Base-by-base conservation (phyloP, 2,329 filamentous ascomycete species). In the Teratosphaeria gauchensis region DNA sequence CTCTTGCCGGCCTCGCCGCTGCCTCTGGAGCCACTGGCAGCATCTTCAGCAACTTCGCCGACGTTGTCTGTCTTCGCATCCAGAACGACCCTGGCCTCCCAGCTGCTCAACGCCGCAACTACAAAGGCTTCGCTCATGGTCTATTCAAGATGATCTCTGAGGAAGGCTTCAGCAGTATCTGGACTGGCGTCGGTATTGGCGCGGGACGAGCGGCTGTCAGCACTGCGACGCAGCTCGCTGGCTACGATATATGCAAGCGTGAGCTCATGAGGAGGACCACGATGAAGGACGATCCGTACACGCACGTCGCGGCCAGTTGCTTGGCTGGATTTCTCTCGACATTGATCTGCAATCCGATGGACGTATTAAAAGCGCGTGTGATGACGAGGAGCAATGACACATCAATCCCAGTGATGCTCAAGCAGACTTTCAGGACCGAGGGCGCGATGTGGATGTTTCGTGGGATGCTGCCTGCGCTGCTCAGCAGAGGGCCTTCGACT, bases 231-330 rank as follows among this genome's bases (percentile, higher is more conserved):
- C 64, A 65, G 53, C 56, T 65, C 28, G 64, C 64, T 33, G 64
- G 64, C 16, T 65, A 65, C 57, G 64, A 65, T 56, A 58, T 65
- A 21, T 57, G 63, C 62, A 65, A 65, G 53, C 62, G 62, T 12
- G 64, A 65, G 31, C 52, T 65, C 33, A 59, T 65, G 62, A 58
- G 59, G 30, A 42, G 62, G 21, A 65, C 64, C 42, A 55, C 63
- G 1, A 55, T 64, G 57, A 58, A 57, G 32, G 64, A 65, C 53
- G 53, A 61, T 14, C 52, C 64, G 8, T 60, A 62, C 3, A 61
- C 63, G 12, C 64, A 65, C 31, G 63, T 65, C 48, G 58, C 61
- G 11, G 62, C 62, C 24, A 62, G 59, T 54, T 65, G 64, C 55
- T 51, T 65, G 56, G 62, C 64, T 35, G 64, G 64, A 31, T 65